These are phyloP conservation scores for Fomitiporia mediterranea DNA, from an alignment of 1,284 basidiomycete species.

Conservation along the genomic window DNA sequence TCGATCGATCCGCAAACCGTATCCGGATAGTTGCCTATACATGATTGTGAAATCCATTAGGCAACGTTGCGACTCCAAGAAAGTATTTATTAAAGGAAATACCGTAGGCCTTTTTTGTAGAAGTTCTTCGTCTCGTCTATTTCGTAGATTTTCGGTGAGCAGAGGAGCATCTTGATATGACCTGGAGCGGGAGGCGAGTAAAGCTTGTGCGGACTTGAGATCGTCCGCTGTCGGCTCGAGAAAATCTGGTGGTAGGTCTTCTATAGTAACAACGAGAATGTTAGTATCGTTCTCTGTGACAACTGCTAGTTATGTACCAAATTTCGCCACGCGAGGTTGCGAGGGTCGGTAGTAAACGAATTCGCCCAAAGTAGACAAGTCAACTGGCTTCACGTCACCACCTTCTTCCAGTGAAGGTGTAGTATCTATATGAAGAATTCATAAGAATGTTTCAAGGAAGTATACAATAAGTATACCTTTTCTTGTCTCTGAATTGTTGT, in stretches of 20 bases:
- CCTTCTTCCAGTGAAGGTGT: neutral
- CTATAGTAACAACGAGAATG: too few relatives aligned
- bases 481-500: too few relatives aligned
- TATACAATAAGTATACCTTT: too few relatives aligned
- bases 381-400: neutral
- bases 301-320: too few relatives aligned
- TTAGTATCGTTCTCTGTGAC: too few relatives aligned
- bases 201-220: slow-evolving; percentile 64
- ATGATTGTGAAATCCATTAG: slow-evolving; percentile 7
- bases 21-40: slow-evolving; percentile 77
- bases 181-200: slow-evolving; percentile 56
- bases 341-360: slow-evolving; percentile 22
- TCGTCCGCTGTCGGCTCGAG: slow-evolving; percentile 74
- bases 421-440: neutral
- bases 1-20: slow-evolving; percentile 74
- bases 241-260: slow-evolving; percentile 61
- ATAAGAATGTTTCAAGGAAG: too few relatives aligned
- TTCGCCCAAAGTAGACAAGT: slow-evolving; percentile 8
- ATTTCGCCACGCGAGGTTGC: neutral
- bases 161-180: slow-evolving; percentile 75
- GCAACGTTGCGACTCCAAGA: slow-evolving; percentile 9
- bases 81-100: slow-evolving; percentile 25
- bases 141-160: slow-evolving; percentile 62
- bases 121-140: slow-evolving; percentile 58
- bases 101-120: slow-evolving; percentile 70